Evolutionary conservation across 345 rosid species (phyloP).

Genomic region (Punica granatum): DNA sequence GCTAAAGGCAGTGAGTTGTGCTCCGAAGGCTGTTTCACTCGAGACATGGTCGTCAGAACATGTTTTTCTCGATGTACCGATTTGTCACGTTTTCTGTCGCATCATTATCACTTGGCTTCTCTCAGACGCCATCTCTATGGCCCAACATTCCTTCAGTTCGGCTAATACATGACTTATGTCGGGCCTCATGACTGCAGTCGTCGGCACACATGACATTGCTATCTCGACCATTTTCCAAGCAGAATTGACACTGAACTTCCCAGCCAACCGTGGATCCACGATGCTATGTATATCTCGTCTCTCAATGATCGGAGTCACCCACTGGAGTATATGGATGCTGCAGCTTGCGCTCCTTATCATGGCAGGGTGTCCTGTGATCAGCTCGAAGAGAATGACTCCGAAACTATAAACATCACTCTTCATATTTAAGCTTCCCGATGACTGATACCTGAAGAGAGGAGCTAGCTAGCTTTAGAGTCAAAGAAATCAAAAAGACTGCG

Average conservation of each 20-base stretch:
- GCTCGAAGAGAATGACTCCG: slow-evolving; percentile 42
- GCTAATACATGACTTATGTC: slow-evolving; percentile 24
- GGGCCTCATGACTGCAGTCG: slow-evolving; percentile 23
- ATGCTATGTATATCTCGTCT: slow-evolving; percentile 29
- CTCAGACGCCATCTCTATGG: slow-evolving; percentile 1
- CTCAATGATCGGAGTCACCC: slow-evolving; percentile 30
- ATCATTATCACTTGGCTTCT: neutral
- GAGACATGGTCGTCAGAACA: too few relatives aligned
- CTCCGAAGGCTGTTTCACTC: too few relatives aligned
- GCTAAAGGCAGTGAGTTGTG: too few relatives aligned
- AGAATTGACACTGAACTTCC: slow-evolving; percentile 21
- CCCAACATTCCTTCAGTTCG: slow-evolving; percentile 33
- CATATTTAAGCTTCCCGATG: slow-evolving; percentile 14
- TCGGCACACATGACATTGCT: slow-evolving; percentile 31
- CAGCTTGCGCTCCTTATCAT: slow-evolving; percentile 20
- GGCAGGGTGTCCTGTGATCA: slow-evolving; percentile 42
- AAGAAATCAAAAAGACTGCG: neutral
- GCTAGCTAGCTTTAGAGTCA: neutral
- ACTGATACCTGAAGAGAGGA: slow-evolving; percentile 7
- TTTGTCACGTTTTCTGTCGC: neutral
- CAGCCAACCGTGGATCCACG: slow-evolving; percentile 32
- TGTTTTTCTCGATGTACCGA: too few relatives aligned
- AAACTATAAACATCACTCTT: slow-evolving; percentile 56
- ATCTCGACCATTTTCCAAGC: slow-evolving; percentile 39
- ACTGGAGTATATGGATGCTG: slow-evolving; percentile 26